Evolutionary conservation across 768 basidiomycete genomes (phyloP), one percentile per base, ranked within the genome.

Genomic region (Termitomyces sp.): DNA sequence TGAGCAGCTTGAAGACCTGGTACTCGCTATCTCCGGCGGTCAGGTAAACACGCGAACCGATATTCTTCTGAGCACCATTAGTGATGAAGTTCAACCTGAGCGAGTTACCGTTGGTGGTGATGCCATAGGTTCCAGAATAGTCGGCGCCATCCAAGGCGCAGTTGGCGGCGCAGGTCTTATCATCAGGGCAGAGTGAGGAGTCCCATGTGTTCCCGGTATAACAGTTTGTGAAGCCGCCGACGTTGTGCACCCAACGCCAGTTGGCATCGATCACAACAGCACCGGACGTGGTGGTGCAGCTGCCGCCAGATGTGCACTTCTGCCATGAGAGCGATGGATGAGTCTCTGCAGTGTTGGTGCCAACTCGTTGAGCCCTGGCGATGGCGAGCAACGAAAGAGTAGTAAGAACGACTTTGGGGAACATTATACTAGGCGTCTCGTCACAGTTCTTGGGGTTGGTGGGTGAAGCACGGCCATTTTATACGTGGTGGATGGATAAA

Each of bases 151-250:
- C 76, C 43, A 76, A 65, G 37, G 51, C 51, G 13, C 51, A 52
- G 51, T 52, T 52, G 27, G 51, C 13, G 27, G 50, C 50, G 39
- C 83, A 84, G 49, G 76, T 76, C 20, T 64, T 66, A 29, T 69
- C 67, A 66, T 79, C 76, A n/a, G 80, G 73, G 69, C 82, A 84
- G 58, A 81, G 63, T 8, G 78, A 69, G 1, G 72, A 55, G 66
- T 84, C 72, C 80, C 81, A 84, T 9, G 72, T 67, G 71, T 83
- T 79, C 24, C 82, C 82, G 59, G 77, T 81, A 74, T 83, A 83
- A 65, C 82, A 76, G 69, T 76, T 76, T 55, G 69, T 73, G 70
- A 71, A 69, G 41, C 67, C 66, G 46, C 59, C 63, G 57, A 69
- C 71, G 50, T 65, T 64, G 68, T 81, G 78, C 36, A 79, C 66